Evolutionary conservation across 805 yeast species (phyloP).

Genomic region (Wickerhamomyces queroliae): DNA sequence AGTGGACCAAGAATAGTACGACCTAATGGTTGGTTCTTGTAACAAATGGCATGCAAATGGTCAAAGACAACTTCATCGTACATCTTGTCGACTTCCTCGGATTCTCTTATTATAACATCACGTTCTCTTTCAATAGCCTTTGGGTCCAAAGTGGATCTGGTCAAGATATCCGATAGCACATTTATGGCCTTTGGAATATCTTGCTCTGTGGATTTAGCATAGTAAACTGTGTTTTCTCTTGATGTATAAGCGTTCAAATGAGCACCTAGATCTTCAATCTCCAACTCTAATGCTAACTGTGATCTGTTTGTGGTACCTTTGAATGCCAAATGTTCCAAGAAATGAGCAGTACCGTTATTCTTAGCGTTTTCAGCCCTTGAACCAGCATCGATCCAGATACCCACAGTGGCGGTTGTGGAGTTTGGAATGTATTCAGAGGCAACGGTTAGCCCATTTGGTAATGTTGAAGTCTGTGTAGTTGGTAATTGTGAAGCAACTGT

Average conservation of each 20-base stretch:
- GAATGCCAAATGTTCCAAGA: conserved; percentile 92
- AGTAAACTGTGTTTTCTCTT: conserved; percentile 95
- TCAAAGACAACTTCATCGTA: conserved; percentile 98
- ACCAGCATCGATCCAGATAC: conserved; percentile 98
- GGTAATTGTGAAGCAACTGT: conserved; percentile 23
- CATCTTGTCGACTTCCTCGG: conserved; percentile 97
- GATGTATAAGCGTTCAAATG: conserved; percentile 98
- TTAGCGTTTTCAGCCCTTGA: conserved; percentile 88
- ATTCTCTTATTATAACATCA: conserved; percentile 92
- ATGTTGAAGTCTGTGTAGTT: conserved; percentile 58
- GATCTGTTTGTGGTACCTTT: conserved; percentile 84
- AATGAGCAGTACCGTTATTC: conserved; percentile 94
- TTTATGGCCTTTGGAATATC: conserved; percentile 86
- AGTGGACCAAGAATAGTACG: conserved; percentile 95
- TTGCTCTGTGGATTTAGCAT: conserved; percentile 76
- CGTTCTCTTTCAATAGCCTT: conserved; percentile 91
- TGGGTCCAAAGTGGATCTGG: conserved; percentile 76
- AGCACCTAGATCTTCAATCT: conserved; percentile 93
- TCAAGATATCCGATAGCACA: conserved; percentile 83
- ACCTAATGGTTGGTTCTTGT: conserved; percentile 87
- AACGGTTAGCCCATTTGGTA: conserved; percentile 90
- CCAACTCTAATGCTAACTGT: conserved; percentile 81
- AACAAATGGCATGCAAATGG: conserved; percentile 90
- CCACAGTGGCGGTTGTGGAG: conserved; percentile 92
- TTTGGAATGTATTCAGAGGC: conserved; percentile 88